phyloP scores from a whole-genome alignment of 306 rosid species.

The Lathyrus aphaca region DNA sequence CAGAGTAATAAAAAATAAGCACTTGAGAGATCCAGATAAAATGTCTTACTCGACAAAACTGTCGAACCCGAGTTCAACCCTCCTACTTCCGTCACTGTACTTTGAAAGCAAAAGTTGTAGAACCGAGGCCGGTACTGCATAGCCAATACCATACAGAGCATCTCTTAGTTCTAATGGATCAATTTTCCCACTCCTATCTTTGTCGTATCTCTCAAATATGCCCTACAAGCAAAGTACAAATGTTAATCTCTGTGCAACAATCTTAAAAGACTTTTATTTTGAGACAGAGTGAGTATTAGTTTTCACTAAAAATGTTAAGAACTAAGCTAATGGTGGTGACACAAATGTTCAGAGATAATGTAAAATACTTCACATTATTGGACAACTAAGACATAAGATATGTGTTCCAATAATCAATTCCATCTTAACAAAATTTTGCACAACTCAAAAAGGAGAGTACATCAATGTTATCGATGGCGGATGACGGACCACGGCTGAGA shows the following conservation, averaged over 20 bases:
- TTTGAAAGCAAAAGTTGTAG: conserved; percentile 75
- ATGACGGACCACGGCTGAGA: too few relatives aligned
- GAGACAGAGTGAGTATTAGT: not conserved
- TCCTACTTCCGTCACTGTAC: conserved; percentile 61
- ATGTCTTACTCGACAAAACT: conserved; percentile 78
- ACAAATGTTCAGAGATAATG: not conserved
- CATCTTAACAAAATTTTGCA: conserved; percentile 17
- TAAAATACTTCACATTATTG: not conserved
- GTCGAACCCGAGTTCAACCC: conserved; percentile 74
- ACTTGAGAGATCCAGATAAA: conserved; percentile 26
- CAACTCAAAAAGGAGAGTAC: conserved; percentile 1
- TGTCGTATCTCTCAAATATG: conserved; percentile 82
- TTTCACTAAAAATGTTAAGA: not conserved
- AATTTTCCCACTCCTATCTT: conserved; percentile 84
- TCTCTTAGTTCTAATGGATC: conserved; percentile 84
- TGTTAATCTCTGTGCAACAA: too few relatives aligned
- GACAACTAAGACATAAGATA: conserved; percentile 27
- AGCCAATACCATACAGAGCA: conserved; percentile 86
- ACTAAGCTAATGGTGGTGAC: not conserved
- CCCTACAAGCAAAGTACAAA: conserved; percentile 48
- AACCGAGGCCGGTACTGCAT: conserved; percentile 67
- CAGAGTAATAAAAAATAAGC: not conserved
- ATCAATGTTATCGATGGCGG: too few relatives aligned
- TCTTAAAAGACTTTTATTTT: too few relatives aligned
- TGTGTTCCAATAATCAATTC: conserved; percentile 14